Evolutionary conservation across 2,329 filamentous ascomycete genomes (phyloP).

Genomic region (Talaromyces rugulosus): DNA sequence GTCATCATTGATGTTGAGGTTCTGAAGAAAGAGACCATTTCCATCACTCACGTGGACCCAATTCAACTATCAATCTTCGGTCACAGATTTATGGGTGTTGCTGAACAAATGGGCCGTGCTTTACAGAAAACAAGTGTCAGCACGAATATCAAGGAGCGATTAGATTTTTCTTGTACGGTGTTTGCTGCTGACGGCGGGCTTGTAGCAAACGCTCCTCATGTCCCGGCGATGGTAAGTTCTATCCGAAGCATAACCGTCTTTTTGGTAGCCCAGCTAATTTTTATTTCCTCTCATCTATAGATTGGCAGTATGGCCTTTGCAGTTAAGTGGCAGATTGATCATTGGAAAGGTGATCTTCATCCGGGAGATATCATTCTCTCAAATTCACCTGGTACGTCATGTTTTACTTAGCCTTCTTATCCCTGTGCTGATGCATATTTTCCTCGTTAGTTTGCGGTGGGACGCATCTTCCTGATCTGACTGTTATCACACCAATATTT

Average conservation of each 20-base stretch:
- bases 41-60: neutral
- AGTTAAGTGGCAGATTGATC: conserved; percentile 24
- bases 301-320: conserved; percentile 9
- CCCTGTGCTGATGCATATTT: neutral
- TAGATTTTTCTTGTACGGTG: neutral
- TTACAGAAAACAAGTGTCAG: conserved; percentile 3
- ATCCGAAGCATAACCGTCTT: too few relatives aligned
- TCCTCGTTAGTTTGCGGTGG: neutral
- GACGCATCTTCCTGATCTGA: conserved; percentile 4
- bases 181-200: neutral
- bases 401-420: neutral
- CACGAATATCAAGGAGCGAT: conserved; percentile 1
- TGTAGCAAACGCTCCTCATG: neutral
- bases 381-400: conserved; percentile 5
- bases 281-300: neutral
- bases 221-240: neutral
- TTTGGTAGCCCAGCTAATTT: too few relatives aligned
- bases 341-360: conserved; percentile 67
- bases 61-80: neutral
- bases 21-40: neutral
- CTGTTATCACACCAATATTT: conserved; percentile 9
- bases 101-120: conserved; percentile 1
- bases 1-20: conserved; percentile 1
- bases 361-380: conserved; percentile 67
- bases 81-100: neutral